Conservation (phyloP, 129 eudicot genomes). For the Flaveria sonorensis region DNA sequence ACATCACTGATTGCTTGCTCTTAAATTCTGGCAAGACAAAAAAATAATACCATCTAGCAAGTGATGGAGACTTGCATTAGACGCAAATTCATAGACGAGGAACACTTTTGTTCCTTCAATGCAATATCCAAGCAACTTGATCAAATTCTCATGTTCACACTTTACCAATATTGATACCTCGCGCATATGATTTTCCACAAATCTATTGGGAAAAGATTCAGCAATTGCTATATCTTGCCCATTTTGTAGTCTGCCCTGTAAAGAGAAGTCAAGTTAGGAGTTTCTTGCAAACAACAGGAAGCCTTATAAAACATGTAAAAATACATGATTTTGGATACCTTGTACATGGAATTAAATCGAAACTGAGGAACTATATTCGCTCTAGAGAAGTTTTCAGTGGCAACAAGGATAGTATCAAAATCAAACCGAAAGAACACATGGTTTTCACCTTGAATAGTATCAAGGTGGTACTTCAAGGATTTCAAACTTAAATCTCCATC, state of each 20-base stretch:
- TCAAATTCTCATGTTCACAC: constrained; percentile 23
- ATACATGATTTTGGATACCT: constrained; percentile 7
- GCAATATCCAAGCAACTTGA: constrained; percentile 21
- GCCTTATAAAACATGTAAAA: not conserved
- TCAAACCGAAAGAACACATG: not conserved
- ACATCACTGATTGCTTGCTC: not conserved
- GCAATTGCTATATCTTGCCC: constrained; percentile 2
- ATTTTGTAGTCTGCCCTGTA: constrained; percentile 23
- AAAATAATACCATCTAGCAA: constrained; percentile 17
- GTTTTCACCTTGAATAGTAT: not conserved
- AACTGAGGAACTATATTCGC: not conserved
- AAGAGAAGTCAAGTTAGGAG: constrained; percentile 5
- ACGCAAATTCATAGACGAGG: constrained; percentile 2
- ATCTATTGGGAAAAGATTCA: not conserved
- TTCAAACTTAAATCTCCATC: not conserved
- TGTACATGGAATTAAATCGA: not conserved
- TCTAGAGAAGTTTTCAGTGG: constrained; percentile 4
- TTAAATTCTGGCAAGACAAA: not conserved
- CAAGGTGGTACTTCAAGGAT: constrained; percentile 11
- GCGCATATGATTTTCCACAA: not conserved
- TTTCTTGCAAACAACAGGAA: not conserved
- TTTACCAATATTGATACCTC: not conserved
- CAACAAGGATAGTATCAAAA: not conserved
- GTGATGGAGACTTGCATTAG: not conserved
- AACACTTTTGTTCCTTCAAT: constrained; percentile 12